Percentiles rank a stretch among this genome's conserved stretches.
Evolutionary conservation across 306 rosid species (phyloP).

Genomic region (Cicer chorassanicum): DNA sequence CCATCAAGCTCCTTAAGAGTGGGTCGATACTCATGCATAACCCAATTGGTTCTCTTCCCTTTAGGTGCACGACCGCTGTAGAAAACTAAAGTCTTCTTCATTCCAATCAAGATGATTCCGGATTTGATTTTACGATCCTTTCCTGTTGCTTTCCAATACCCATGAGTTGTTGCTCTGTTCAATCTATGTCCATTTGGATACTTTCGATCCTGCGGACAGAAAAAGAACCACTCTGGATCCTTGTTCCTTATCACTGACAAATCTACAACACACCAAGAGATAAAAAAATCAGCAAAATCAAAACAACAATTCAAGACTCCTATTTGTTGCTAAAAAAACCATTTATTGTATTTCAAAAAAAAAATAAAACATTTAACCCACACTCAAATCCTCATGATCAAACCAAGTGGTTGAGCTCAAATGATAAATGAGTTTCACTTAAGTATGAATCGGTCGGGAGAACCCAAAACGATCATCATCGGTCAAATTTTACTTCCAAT

Average conservation of each 20-base stretch:
- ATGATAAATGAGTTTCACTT: no score
- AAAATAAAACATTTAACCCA: background rate
- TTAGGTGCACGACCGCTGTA: constrained; percentile 92
- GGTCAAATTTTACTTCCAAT: no score
- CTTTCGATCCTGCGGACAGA: constrained; percentile 94
- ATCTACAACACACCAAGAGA: constrained; percentile 49
- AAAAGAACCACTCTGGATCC: constrained; percentile 98
- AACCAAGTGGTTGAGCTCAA: no score
- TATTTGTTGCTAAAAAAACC: background rate
- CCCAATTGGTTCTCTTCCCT: constrained; percentile 91
- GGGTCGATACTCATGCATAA: constrained; percentile 95
- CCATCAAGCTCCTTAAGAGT: constrained; percentile 89
- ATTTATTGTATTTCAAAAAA: no score
- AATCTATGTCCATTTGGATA: constrained; percentile 90
- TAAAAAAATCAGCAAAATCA: background rate
- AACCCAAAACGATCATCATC: no score
- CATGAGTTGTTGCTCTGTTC: constrained; percentile 81
- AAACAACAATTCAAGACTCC: background rate
- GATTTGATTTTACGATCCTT: constrained; percentile 92
- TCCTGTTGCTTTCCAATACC: constrained; percentile 99
- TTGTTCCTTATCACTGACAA: constrained; percentile 70
- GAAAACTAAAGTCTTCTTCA: constrained; percentile 97
- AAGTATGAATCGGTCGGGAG: no score
- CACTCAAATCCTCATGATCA: background rate
- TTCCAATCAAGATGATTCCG: constrained; percentile 72